Percentiles rank a stretch among this genome's conserved stretches.
Evolutionary conservation across 305 asterid genomes (phyloP).

Genomic region (Ajuga reptans): DNA sequence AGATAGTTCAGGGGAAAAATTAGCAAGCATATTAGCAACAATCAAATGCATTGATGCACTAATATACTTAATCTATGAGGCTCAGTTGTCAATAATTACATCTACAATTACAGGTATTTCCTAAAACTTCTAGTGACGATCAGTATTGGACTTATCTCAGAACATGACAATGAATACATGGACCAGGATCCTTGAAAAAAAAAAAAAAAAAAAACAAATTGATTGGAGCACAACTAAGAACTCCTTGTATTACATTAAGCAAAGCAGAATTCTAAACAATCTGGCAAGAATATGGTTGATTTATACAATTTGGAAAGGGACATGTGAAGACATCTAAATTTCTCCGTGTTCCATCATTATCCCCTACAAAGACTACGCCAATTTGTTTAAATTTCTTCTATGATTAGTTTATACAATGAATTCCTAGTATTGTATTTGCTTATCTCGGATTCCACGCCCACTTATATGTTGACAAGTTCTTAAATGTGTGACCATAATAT

Average conservation of each 20-base stretch:
- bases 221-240: too few relatives aligned
- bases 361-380: neutral
- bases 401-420: neutral
- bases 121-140: too few relatives aligned
- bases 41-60: neutral
- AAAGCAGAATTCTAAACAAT: too few relatives aligned
- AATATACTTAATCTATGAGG: neutral
- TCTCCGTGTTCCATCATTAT: too few relatives aligned
- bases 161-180: too few relatives aligned
- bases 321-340: neutral
- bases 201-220: too few relatives aligned
- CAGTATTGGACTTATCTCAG: too few relatives aligned
- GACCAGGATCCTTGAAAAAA: too few relatives aligned
- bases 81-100: neutral
- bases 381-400: neutral
- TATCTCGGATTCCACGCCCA: neutral
- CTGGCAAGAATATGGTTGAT: too few relatives aligned
- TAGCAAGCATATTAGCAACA: neutral
- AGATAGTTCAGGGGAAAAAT: neutral
- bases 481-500: neutral
- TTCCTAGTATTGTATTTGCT: neutral
- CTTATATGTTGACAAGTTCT: neutral
- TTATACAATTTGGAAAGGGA: too few relatives aligned
- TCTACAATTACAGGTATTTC: neutral
- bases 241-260: too few relatives aligned